Percentiles rank a stretch among this genome's conserved stretches.
These are phyloP conservation scores for Collybia mongolica DNA, from an alignment of 768 basidiomycete species.

Conservation along the genomic window DNA sequence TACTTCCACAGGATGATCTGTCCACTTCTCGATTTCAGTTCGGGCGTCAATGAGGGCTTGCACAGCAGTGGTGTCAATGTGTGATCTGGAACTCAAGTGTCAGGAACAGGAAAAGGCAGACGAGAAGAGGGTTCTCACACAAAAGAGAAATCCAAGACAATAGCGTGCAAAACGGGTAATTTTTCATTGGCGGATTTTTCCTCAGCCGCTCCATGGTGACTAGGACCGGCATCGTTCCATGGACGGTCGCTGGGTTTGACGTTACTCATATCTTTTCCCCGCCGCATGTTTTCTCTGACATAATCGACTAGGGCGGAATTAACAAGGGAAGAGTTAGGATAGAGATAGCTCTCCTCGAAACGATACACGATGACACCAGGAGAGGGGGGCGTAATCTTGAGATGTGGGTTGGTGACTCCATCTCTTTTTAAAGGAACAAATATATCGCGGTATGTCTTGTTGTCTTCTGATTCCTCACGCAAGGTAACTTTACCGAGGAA, in stretches of 20 bases:
- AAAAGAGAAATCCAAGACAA: slow-evolving; percentile 88
- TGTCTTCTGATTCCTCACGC: slow-evolving; percentile 33
- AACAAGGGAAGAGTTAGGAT: slow-evolving; percentile 70
- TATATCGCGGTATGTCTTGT: slow-evolving; percentile 61
- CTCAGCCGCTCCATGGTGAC: slow-evolving; percentile 39
- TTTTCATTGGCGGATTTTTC: slow-evolving; percentile 49
- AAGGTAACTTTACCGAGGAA: slow-evolving; percentile 89
- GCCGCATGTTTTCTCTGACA: slow-evolving; percentile 73
- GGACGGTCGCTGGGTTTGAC: slow-evolving; percentile 71
- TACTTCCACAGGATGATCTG: slow-evolving; percentile 72
- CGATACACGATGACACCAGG: slow-evolving; percentile 92
- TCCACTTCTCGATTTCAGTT: slow-evolving; percentile 85
- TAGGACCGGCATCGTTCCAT: slow-evolving; percentile 93
- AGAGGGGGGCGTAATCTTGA: slow-evolving; percentile 74
- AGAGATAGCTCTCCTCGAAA: slow-evolving; percentile 87
- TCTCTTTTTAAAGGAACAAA: slow-evolving; percentile 74
- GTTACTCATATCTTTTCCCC: slow-evolving; percentile 71
- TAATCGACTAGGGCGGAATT: slow-evolving; percentile 78
- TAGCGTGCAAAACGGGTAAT: slow-evolving; percentile 74
- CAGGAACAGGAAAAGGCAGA: background rate
- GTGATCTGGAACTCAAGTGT: slow-evolving; percentile 46
- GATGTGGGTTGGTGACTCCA: slow-evolving; percentile 61
- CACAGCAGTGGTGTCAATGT: slow-evolving; percentile 89
- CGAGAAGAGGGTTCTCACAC: slow-evolving; percentile 46
- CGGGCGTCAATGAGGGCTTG: slow-evolving; percentile 92